Percentiles rank a stretch among this genome's conserved stretches.
Evolutionary conservation across 495 filamentous ascomycete species (phyloP).

Genomic region (Parathielavia appendiculata): DNA sequence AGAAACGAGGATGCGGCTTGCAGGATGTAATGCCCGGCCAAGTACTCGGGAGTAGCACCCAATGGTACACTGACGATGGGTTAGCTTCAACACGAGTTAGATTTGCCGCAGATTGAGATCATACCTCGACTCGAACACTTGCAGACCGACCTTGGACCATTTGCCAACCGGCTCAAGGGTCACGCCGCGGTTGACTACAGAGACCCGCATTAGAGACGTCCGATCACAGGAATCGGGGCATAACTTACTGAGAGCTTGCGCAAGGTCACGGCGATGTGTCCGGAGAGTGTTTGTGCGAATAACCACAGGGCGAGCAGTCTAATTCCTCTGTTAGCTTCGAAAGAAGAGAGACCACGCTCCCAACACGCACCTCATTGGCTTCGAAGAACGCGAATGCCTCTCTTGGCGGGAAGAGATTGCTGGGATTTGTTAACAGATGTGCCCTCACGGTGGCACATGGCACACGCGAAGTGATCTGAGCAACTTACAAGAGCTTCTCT

Average conservation of each 20-base stretch:
- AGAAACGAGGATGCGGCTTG: slow-evolving; percentile 97
- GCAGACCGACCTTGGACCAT: slow-evolving; percentile 96
- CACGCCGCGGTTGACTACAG: slow-evolving; percentile 78
- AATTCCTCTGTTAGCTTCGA: background rate
- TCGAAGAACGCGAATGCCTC: slow-evolving; percentile 99
- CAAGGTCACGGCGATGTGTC: slow-evolving; percentile 85
- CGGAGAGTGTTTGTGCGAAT: slow-evolving; percentile 90
- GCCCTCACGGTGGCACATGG: background rate
- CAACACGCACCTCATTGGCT: slow-evolving; percentile 68
- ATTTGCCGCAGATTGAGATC: too few relatives aligned
- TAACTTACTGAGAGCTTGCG: slow-evolving; percentile 66
- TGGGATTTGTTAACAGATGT: slow-evolving; percentile 32
- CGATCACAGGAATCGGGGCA: background rate
- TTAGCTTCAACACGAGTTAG: too few relatives aligned
- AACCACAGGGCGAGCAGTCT: slow-evolving; percentile 65
- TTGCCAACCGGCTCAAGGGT: slow-evolving; percentile 95
- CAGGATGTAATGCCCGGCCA: slow-evolving; percentile 95
- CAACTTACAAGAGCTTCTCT: slow-evolving; percentile 33
- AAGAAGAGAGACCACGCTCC: background rate
- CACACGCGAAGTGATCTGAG: background rate
- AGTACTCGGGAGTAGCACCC: slow-evolving; percentile 96
- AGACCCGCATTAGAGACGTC: background rate
- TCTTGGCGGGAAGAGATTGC: slow-evolving; percentile 79
- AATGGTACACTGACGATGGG: slow-evolving; percentile 58
- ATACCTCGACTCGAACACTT: slow-evolving; percentile 80